Evolutionary conservation across 257 asterid species (phyloP).

Genomic region (Marsdenia floribunda): DNA sequence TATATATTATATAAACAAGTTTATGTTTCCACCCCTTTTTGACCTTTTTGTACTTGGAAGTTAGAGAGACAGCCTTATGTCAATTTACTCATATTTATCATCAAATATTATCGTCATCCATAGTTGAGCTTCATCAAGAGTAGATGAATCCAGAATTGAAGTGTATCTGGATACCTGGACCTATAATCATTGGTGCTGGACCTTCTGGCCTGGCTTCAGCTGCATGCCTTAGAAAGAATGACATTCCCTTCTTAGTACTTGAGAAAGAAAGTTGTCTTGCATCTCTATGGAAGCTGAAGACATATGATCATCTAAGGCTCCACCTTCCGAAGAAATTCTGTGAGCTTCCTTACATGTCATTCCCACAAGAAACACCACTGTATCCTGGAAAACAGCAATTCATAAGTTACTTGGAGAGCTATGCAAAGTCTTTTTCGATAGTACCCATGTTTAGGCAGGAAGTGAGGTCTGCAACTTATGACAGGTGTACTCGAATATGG

Average conservation of each 20-base stretch:
- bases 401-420: conserved; percentile 17
- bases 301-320: conserved; percentile 22
- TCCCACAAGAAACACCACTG: conserved; percentile 15
- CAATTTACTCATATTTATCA: neutral
- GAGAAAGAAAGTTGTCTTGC: conserved; percentile 21
- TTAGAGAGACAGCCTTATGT: no score
- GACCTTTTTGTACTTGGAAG: neutral
- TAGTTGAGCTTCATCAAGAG: neutral
- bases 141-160: conserved; percentile 10
- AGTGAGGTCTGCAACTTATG: conserved; percentile 15
- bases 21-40: neutral
- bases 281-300: conserved; percentile 19
- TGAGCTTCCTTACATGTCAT: conserved; percentile 22
- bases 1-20: neutral
- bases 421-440: conserved; percentile 15
- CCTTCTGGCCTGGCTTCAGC: conserved; percentile 23
- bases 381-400: conserved; percentile 22
- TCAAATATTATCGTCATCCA: neutral
- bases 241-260: conserved; percentile 11
- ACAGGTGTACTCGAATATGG: neutral
- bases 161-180: conserved; percentile 7
- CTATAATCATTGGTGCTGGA: conserved; percentile 24
- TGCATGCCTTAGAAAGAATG: conserved; percentile 20
- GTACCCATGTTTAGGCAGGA: conserved; percentile 14
- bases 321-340: conserved; percentile 23